These are phyloP conservation scores for Ceratonia siliqua DNA, from an alignment of 306 rosid genomes.

Conservation along the genomic window DNA sequence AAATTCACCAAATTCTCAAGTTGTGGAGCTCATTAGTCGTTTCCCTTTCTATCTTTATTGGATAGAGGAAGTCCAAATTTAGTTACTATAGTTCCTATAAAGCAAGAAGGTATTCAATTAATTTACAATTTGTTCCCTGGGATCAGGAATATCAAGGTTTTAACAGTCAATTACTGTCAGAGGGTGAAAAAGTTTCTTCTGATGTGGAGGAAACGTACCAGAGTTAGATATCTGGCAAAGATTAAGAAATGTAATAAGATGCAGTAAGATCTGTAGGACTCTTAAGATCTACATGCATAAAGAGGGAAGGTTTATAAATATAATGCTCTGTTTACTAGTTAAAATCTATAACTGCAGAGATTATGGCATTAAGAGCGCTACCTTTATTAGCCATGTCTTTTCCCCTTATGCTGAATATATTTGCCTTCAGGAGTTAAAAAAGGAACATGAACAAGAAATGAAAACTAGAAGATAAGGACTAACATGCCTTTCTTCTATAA, in stretches of 20 bases:
- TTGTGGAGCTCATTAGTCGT: not conserved
- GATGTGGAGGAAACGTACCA: not conserved
- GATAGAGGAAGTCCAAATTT: not conserved
- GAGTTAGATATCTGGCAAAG: not conserved
- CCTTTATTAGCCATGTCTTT: not conserved
- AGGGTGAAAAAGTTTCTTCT: not conserved
- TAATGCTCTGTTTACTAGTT: not conserved
- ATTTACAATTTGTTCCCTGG: not conserved
- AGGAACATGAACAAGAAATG: not conserved
- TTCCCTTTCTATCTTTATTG: not conserved
- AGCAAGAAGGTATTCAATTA: not conserved
- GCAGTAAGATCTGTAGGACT: not conserved
- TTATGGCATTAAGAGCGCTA: not conserved
- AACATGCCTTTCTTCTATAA: conserved; percentile 37
- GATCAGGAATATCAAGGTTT: not conserved
- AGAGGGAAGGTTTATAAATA: not conserved
- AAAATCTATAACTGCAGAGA: not conserved
- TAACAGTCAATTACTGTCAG: not conserved
- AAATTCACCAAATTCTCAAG: not conserved
- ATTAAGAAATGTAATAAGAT: not conserved
- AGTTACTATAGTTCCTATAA: not conserved
- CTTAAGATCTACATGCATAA: not conserved
- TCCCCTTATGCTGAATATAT: not conserved
- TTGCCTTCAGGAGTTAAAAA: not conserved
- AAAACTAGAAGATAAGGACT: conserved; percentile 32